These are phyloP conservation scores for Calamus simplicifolius DNA, from an alignment of 176 grass and related monocot genomes.

Conservation along the genomic window DNA sequence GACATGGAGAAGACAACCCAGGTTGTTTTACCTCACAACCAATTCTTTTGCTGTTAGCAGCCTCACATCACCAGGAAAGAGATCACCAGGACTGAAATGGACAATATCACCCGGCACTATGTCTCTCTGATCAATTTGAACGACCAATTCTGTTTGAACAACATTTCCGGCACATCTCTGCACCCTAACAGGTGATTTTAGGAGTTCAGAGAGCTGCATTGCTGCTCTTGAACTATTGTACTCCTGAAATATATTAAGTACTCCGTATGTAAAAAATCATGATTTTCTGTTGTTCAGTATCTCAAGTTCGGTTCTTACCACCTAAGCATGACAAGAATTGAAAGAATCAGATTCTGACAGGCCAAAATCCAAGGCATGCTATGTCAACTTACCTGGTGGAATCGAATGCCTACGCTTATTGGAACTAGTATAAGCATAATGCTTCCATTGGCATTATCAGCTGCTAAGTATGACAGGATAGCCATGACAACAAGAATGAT, in stretches of 20 bases:
- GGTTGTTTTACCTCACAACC: constrained; percentile 27
- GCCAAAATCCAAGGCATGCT: background rate
- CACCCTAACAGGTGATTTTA: constrained; percentile 30
- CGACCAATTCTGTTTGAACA: constrained; percentile 28
- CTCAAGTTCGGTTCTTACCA: no score
- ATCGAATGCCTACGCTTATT: constrained; percentile 27
- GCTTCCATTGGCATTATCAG: constrained; percentile 29
- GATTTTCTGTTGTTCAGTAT: background rate
- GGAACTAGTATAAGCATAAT: constrained; percentile 38
- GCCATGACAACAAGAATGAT: constrained; percentile 41
- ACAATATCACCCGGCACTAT: constrained; percentile 39
- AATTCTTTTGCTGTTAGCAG: constrained; percentile 35
- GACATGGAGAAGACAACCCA: background rate
- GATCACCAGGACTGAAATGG: constrained; percentile 34
- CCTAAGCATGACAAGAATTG: no score
- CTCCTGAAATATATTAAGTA: constrained; percentile 12
- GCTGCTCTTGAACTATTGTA: constrained; percentile 33
- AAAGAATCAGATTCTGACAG: no score
- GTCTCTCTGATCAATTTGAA: constrained; percentile 40
- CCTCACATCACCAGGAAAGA: constrained; percentile 33
- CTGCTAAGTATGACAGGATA: constrained; percentile 25
- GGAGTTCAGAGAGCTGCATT: constrained; percentile 24
- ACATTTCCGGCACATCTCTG: constrained; percentile 38
- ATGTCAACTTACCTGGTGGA: constrained; percentile 25
- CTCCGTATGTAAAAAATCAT: background rate